Percentiles rank a stretch among this genome's conserved stretches.
phyloP scores from a whole-genome alignment of 78 protist species.

The Blattamonas nauphoetae region DNA sequence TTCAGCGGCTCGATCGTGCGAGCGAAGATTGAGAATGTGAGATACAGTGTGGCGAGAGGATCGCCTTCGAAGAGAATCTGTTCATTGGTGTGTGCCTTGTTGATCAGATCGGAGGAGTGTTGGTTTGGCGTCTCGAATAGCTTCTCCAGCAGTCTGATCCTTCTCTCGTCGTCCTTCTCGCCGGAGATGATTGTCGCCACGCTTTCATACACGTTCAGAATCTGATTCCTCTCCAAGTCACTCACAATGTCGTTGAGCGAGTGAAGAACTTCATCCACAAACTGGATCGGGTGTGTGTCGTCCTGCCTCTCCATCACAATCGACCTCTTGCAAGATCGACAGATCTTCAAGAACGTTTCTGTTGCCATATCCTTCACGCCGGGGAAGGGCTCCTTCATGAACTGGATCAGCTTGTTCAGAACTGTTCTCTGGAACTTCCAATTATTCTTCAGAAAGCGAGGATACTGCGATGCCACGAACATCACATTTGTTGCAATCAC shows the following conservation, averaged over 20 bases:
- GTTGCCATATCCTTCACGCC: conserved; percentile 99
- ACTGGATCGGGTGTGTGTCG: conserved; percentile 64
- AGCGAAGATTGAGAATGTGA: too few relatives aligned
- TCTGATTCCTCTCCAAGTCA: conserved; percentile 57
- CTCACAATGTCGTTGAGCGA: conserved; percentile 36
- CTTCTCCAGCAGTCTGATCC: conserved; percentile 44
- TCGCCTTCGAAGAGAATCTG: neutral
- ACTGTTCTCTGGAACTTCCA: conserved; percentile 97
- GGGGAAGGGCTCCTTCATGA: conserved; percentile 95
- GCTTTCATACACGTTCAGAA: conserved; percentile 84
- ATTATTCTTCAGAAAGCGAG: conserved; percentile 83
- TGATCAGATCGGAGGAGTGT: conserved; percentile 53
- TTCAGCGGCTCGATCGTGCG: neutral
- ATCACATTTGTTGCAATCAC: conserved; percentile 95
- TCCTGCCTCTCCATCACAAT: conserved; percentile 69
- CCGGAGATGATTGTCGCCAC: conserved; percentile 74
- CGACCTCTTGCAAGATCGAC: conserved; percentile 69
- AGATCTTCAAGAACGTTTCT: conserved; percentile 96
- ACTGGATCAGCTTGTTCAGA: conserved; percentile 91
- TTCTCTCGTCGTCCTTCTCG: conserved; percentile 17
- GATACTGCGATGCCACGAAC: conserved; percentile 99
- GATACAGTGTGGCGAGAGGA: too few relatives aligned
- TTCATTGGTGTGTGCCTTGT: conserved; percentile 5
- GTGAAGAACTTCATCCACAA: conserved; percentile 68
- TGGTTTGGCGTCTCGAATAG: conserved; percentile 77